Conservation (phyloP, 2,329 filamentous ascomycete species). For the Coleophoma eucalyptorum region DNA sequence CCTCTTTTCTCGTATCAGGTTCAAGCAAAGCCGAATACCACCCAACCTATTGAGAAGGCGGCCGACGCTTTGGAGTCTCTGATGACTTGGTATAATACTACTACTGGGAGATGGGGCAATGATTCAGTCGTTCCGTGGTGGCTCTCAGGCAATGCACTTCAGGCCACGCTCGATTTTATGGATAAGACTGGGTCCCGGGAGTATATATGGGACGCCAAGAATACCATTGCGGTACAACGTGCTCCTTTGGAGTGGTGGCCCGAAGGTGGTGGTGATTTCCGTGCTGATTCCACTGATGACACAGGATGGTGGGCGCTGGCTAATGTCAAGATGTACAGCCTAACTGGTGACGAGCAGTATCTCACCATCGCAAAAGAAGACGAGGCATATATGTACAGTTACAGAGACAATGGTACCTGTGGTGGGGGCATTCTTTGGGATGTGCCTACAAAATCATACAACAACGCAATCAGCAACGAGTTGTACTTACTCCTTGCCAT, state of each 20-base stretch:
- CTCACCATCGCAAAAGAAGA: background rate
- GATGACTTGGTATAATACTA: background rate
- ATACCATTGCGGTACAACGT: background rate
- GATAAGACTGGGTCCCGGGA: background rate
- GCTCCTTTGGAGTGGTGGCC: background rate
- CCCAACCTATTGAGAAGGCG: background rate
- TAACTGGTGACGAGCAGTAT: background rate
- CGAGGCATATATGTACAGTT: background rate
- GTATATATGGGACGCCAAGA: background rate
- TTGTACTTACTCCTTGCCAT: conserved; percentile 48
- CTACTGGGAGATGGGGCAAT: background rate
- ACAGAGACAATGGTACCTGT: background rate
- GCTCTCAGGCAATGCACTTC: background rate
- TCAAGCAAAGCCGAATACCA: no score
- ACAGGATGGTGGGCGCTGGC: background rate
- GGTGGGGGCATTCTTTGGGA: background rate
- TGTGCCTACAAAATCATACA: background rate
- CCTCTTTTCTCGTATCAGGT: no score
- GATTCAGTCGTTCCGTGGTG: background rate
- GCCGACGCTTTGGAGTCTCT: background rate
- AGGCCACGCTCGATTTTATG: background rate
- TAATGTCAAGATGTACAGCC: background rate
- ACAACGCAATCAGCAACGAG: conserved; percentile 48
- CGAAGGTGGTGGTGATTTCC: background rate
- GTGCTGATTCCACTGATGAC: conserved; percentile 1